Conservation (phyloP, 2,329 filamentous ascomycete species). For the Penicillium sp. region DNA sequence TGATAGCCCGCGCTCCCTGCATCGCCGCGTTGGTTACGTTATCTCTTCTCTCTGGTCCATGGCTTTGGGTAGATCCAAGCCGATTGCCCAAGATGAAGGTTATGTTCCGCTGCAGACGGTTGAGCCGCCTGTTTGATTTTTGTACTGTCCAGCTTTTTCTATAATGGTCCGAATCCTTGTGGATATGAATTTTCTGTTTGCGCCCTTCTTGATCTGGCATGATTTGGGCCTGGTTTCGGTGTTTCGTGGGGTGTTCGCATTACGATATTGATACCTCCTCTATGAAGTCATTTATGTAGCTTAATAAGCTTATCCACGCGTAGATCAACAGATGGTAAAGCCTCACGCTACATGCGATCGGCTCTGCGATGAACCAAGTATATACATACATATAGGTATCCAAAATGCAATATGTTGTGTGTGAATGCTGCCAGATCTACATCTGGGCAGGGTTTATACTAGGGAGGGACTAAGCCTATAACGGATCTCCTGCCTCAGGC, state of each 20-base stretch:
- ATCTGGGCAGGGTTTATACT: too few species aligned
- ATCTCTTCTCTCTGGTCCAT: slow-evolving; percentile 29
- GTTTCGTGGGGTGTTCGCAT: not conserved
- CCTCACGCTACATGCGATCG: too few species aligned
- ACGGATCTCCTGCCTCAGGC: not conserved
- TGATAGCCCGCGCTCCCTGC: slow-evolving; percentile 17
- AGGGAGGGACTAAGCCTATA: not conserved
- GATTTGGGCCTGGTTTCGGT: not conserved
- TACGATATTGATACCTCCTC: slow-evolving; percentile 22
- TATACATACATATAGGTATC: too few species aligned
- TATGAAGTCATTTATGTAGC: too few species aligned
- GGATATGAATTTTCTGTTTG: not conserved
- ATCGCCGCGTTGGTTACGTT: slow-evolving; percentile 19
- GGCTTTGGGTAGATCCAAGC: slow-evolving; percentile 28
- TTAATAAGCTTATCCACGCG: too few species aligned
- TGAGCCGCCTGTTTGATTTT: slow-evolving; percentile 35
- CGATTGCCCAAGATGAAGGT: slow-evolving; percentile 35
- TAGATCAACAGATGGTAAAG: too few species aligned
- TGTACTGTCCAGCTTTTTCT: not conserved
- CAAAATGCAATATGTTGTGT: too few species aligned
- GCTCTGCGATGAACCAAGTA: too few species aligned
- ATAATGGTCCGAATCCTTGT: not conserved
- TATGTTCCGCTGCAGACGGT: slow-evolving; percentile 49
- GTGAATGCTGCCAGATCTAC: too few species aligned
- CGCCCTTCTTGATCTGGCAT: not conserved